Base-by-base conservation (phyloP, 176 grass and related monocot genomes). In the Cenchrus fungigraminus region DNA sequence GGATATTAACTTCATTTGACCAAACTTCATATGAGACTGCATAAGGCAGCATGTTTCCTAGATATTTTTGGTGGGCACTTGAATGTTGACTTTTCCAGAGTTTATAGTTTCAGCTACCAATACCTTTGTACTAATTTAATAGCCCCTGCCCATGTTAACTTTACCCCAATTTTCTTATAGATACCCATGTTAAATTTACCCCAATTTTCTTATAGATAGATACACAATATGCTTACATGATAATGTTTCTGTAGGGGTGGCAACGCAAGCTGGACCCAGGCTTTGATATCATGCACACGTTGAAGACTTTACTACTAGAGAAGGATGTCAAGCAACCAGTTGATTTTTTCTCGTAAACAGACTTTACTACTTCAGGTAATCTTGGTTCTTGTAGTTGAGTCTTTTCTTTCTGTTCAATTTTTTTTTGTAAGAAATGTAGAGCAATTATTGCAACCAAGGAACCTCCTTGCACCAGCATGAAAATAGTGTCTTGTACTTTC, bases 251-350 rank as follows among this genome's bases (percentile, higher is more conserved):
- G 83, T 76, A 98, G 96, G 93, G 96, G 1, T 98, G 96, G 96
- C 96, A 98, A 87, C 88, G 89, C 69, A 95, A 95, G 85, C 70
- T 98, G 79, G 89, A 95, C 81, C 93, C 93, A 87, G 65, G 89
- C 78, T 98, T 95, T 51, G 93, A 98, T 85, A 95, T 98, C 62
- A 98, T 98, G 96, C 65, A 90, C 5, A 95, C 91, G 8, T 78
- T 98, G 72, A 94, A 93, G 81, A 94, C 89, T 67, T 73, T 98
- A 78, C 87, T 98, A 62, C 37, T 95, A 78, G 91, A 94, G 54
- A 91, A 92, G 65, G 93, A 98, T 42, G 68, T 90, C 40, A 90
- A 92, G 52, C 95, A 89, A 52, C 93, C 95, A 37, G 40, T 89
- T 40, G 92, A 95, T 83, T 93, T 89, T 90, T 95, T 98, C 55